Evolutionary conservation across 306 rosid genomes (phyloP).

Genomic region (Canavalia gladiata): DNA sequence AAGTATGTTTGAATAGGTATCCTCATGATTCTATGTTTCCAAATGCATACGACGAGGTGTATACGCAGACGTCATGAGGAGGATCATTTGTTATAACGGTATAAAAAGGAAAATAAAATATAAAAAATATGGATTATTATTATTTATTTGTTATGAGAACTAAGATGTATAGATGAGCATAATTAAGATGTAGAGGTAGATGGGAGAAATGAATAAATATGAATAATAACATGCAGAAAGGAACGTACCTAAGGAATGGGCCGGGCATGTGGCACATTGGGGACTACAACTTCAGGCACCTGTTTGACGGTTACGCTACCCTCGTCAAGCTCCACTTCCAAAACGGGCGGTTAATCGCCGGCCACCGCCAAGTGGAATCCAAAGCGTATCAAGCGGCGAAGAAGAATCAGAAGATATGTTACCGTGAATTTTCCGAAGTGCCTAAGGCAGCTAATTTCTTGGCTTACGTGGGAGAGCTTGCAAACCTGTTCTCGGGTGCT

Average conservation of each 20-base stretch:
- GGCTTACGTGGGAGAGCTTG: conserved; percentile 76
- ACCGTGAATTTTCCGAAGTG: conserved; percentile 90
- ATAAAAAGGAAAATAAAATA: not conserved
- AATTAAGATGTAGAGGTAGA: not conserved
- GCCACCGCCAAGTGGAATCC: conserved; percentile 88
- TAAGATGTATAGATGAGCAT: conserved; percentile 17
- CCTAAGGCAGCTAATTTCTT: conserved; percentile 78
- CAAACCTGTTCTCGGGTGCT: conserved; percentile 78
- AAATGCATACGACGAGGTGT: not conserved
- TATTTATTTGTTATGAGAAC: too few relatives aligned
- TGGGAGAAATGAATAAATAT: not conserved
- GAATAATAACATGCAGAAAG: conserved; percentile 74
- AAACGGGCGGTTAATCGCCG: conserved; percentile 64
- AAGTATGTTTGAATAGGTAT: not conserved
- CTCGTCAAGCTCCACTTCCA: conserved; percentile 71
- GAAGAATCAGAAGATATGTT: conserved; percentile 74
- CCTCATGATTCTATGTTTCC: conserved; percentile 7
- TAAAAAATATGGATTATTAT: too few relatives aligned
- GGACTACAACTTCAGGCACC: conserved; percentile 87
- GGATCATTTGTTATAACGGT: not conserved
- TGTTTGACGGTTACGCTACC: conserved; percentile 94
- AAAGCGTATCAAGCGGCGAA: conserved; percentile 83
- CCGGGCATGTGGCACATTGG: conserved; percentile 94
- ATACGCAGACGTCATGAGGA: conserved; percentile 14
- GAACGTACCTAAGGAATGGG: conserved; percentile 93